Base-by-base conservation (phyloP, 2,329 filamentous ascomycete genomes). In the Metarhizium brunneum region DNA sequence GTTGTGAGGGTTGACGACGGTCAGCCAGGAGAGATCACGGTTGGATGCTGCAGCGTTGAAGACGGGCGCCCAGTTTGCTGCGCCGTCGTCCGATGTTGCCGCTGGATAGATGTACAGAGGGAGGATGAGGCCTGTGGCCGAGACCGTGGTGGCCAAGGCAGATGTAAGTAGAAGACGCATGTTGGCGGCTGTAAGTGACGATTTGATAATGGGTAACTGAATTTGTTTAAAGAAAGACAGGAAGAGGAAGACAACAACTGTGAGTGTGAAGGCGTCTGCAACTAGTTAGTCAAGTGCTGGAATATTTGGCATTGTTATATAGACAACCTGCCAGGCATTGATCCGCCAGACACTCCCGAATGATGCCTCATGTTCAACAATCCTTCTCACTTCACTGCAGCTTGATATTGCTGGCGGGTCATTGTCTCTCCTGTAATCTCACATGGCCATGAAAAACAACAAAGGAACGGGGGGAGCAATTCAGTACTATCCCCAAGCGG, bases 91-190 rank as follows among this genome's bases (percentile, higher is more conserved):
- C 47, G 40, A 58, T 0, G 56, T 47, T 10, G 55, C 49, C 1
- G 63, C 59, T 10, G 63, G 63, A 38, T 64, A 64, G 47, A 62
- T 52, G 45, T 64, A 64, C 10, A 64, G 58, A 0, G 63, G 63
- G 0, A 64, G 56, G 3, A 63, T 30, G 18, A 64, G 53, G 0
- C 62, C 62, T 0, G 59, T 62, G 48, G 54, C 54, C 14, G 48
- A 52, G 16, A 18, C 49, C 40, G 54, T 47, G 8, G 49, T 32
- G 13, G 42, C 32, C 35, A 42, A 30, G 49, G 30, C 29, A 40
- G 48, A 32, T 10, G 13, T 25, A 10, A 52, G 18, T 2, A 55
- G 40, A 20, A 30, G 13, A 30, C 25, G 45, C 45, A 48, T 48
- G 3, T 30, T 48, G 20, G 45, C 38, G 38, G 38, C 13, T 40